Evolutionary conservation across 2,329 filamentous ascomycete species (phyloP), one percentile per base, ranked within the genome.

Genomic region (Penicillium sp.): DNA sequence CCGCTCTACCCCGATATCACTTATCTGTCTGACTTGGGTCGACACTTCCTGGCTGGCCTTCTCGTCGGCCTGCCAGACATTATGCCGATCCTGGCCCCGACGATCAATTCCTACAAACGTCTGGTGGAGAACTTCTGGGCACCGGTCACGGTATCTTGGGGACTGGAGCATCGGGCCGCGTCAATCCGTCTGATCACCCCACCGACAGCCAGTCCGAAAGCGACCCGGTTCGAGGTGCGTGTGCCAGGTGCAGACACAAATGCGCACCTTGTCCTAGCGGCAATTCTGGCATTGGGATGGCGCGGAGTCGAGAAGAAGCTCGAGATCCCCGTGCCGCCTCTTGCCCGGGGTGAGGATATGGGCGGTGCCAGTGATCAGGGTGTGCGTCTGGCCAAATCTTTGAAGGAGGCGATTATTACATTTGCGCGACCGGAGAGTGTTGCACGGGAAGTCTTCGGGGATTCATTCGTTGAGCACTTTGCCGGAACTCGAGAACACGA

Each of bases 41-140:
- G 93, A 11, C 88, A 97, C 64, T 99, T 99, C 77, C 84, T 99
- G 0, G 94, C 94, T 0, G 94, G 94, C 8, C 75, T 99, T 1
- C 82, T 99, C 0, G 88, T 90, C 25, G 94, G 93, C 14, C 82
- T 99, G 4, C 91, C 94, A 2, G 91, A 97, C 69, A 85, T 97
- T 63, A 99, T 99, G 94, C 94, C 94, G 0, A 80, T 97, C 56
- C 81, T 99, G 12, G 94, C 93, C 0, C 94, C 94, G 0, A 99
- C 91, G 1, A 84, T 99, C 69, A 99, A 99, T 81, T 96, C 90
- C 59, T 99, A 99, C 81, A 99, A 99, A 78, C 88, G 94, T 4
- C 83, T 99, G 0, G 94, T 99, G 2, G 94, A 99, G 79, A 97
- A 97, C 77, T 97, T 97, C 77, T 99, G 94, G 94, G 94, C 94